Conservation (phyloP, 306 rosid genomes). For the Echinosophora koreensis region DNA sequence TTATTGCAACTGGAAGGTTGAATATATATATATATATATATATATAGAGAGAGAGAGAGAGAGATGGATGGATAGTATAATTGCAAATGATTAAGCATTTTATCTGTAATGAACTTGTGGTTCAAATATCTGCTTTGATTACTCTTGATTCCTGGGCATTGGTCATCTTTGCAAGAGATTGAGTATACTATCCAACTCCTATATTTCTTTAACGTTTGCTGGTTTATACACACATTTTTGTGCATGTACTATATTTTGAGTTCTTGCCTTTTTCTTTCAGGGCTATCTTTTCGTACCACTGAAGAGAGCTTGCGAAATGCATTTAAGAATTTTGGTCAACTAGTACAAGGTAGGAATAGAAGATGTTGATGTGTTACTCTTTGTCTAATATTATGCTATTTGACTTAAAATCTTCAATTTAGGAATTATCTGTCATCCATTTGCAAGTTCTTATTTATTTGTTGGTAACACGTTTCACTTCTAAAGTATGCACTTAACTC, state of each 20-base stretch:
- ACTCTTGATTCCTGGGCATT: conserved; percentile 6
- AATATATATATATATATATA: neutral
- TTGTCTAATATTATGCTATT: conserved; percentile 1
- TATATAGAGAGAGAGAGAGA: no score
- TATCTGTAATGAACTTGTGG: neutral
- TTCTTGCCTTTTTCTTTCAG: conserved; percentile 53
- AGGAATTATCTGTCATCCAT: neutral
- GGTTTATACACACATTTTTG: neutral
- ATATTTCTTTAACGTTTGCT: conserved; percentile 3
- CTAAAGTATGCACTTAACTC: conserved; percentile 1
- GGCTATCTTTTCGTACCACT: conserved; percentile 90
- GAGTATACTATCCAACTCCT: neutral
- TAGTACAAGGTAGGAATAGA: conserved; percentile 70
- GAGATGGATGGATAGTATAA: no score
- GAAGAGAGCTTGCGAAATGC: conserved; percentile 85
- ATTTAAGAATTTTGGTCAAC: conserved; percentile 77
- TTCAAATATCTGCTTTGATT: neutral
- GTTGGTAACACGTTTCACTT: neutral
- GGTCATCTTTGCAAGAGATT: conserved; percentile 13
- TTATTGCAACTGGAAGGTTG: neutral
- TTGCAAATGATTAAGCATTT: conserved; percentile 14
- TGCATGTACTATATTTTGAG: neutral
- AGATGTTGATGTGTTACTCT: conserved; percentile 5
- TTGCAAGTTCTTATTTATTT: neutral
- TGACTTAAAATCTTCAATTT: conserved; percentile 27